Conservation (phyloP, 805 yeast genomes). For the Nakazawaea holstii region DNA sequence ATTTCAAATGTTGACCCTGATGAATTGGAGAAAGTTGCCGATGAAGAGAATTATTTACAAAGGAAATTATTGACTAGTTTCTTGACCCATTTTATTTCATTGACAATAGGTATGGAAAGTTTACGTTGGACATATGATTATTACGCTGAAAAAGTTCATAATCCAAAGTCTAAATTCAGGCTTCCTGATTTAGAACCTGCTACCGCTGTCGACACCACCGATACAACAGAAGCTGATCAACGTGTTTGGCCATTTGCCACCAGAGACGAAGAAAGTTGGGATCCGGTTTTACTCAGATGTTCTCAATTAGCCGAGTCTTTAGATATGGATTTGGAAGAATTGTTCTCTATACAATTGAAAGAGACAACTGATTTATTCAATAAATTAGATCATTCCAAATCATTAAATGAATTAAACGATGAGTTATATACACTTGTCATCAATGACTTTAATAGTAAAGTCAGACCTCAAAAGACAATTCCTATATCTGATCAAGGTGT, state of each 20-base stretch:
- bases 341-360: constrained; percentile 29
- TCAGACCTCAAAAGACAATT: constrained; percentile 16
- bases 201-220: neutral
- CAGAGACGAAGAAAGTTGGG: constrained; percentile 10
- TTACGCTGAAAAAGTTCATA: constrained; percentile 1
- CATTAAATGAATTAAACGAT: constrained; percentile 25
- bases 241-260: constrained; percentile 8
- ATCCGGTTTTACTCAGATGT: constrained; percentile 30
- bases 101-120: constrained; percentile 16
- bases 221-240: neutral
- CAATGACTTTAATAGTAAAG: constrained; percentile 34
- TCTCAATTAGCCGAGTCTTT: constrained; percentile 51
- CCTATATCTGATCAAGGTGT: constrained; percentile 28
- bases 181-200: constrained; percentile 13
- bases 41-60: constrained; percentile 59
- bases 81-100: constrained; percentile 45
- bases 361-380: constrained; percentile 39
- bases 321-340: constrained; percentile 54
- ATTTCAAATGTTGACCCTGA: constrained; percentile 26
- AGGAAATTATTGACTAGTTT: constrained; percentile 60
- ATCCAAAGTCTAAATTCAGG: constrained; percentile 13
- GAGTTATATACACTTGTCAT: constrained; percentile 35
- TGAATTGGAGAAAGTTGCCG: constrained; percentile 33
- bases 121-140: constrained; percentile 4
- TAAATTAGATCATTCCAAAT: constrained; percentile 17